A percentile compares a stretch with the other conserved stretches of the same genome.
Evolutionary conservation across 2,329 filamentous ascomycete genomes (phyloP).

Genomic region (Rhexocercosporidium sp.): DNA sequence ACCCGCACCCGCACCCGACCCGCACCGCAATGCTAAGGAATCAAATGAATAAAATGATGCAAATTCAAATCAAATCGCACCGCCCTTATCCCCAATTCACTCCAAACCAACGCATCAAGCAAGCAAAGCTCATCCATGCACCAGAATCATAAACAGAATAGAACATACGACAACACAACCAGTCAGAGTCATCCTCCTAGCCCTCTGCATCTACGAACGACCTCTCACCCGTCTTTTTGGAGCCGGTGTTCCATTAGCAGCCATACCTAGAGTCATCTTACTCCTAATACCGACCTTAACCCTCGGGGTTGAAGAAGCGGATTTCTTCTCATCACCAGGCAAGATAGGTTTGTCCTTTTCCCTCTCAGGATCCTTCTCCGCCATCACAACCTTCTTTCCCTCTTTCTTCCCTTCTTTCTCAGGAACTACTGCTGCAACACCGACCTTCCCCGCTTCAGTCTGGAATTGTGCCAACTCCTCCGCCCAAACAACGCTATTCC

Average conservation of each 20-base stretch:
- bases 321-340: constrained; percentile 32
- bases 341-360: constrained; percentile 6
- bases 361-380: constrained; percentile 15
- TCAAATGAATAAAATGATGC: background rate
- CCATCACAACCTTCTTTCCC: constrained; percentile 31
- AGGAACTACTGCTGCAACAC: constrained; percentile 23
- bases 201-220: constrained; percentile 4
- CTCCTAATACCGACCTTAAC: constrained; percentile 38
- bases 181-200: background rate
- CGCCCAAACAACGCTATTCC: constrained; percentile 41
- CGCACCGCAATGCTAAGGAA: background rate
- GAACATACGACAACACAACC: background rate
- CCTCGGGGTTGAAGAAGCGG: constrained; percentile 29
- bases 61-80: constrained; percentile 7
- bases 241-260: constrained; percentile 41
- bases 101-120: background rate
- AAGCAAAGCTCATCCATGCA: background rate
- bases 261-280: constrained; percentile 39
- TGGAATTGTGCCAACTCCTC: constrained; percentile 41
- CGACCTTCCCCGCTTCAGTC: constrained; percentile 31
- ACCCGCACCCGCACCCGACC: background rate
- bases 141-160: background rate
- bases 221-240: constrained; percentile 36
- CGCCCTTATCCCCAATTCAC: background rate
- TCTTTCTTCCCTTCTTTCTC: constrained; percentile 17